Base-by-base conservation (phyloP, 768 basidiomycete species). In the Podaxis sp. region DNA sequence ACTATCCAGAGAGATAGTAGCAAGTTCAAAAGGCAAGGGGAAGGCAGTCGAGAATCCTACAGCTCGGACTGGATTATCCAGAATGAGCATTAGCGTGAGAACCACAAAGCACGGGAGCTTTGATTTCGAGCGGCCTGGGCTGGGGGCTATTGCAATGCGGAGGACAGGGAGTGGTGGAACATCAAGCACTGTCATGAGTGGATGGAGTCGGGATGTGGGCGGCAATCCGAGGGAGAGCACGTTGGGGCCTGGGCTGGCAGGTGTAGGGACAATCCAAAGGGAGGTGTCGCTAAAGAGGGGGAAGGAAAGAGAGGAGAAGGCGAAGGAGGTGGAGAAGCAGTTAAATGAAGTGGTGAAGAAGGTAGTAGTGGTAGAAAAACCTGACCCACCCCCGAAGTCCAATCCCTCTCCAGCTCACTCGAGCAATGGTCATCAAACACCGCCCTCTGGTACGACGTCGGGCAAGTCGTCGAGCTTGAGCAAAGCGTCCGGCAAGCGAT, bases 71-170 rank as follows among this genome's bases (percentile, higher is more conserved):
- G 60, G 59, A 38, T 40, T 64, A 2, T 63, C 64, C 2, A 70
- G 70, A 63, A 69, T 72, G 69, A 72, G 66, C 59, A 69, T 55
- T 42, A 64, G 62, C 14, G 75, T 67, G 32, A 77, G 80, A 52
- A 73, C 81, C 1, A 81, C 76, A 44, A 87, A 88, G 67, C 87
- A 88, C 63, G 88, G 88, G 4, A 88, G 85, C 66, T 90, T 90
- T 69, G 89, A 90, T 67, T 90, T 90, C 64, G 89, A 90, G 71
- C 77, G 88, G 37, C 88, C 89, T 0, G 79, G 83, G 0, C 78
- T 79, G 77, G 74, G 72, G 21, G 63, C 71, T 6, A 48, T 65
- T 27, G 64, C 65, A n/a, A 71, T 76, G 63, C 71, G 88, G 64
- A 76, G 84, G 25, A 79, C 81, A 1, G 77, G 79, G 4, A 78